These are phyloP conservation scores for Syncephalastrum sp. DNA, from an alignment of 371 early-diverging fungal species.

Conservation along the genomic window DNA sequence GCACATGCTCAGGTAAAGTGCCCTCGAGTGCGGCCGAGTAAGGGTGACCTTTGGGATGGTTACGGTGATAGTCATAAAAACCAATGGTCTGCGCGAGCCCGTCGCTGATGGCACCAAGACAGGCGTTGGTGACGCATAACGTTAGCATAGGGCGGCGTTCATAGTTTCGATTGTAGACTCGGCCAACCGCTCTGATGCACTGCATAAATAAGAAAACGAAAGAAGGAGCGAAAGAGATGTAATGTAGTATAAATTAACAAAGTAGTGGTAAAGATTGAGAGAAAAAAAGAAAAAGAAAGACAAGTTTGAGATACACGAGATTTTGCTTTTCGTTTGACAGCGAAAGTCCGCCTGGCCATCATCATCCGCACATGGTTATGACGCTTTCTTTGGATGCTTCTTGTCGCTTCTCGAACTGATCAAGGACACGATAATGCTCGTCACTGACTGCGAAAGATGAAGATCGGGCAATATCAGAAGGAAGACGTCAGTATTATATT, in stretches of 20 bases:
- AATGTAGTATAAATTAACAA: background rate
- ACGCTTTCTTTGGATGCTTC: no score
- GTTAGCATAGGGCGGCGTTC: slow-evolving; percentile 65
- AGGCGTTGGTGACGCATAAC: slow-evolving; percentile 68
- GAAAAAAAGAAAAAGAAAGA: no score
- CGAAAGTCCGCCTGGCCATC: no score
- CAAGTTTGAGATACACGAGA: no score
- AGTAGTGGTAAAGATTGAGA: background rate
- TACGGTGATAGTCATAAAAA: slow-evolving; percentile 22
- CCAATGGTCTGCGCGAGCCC: slow-evolving; percentile 64
- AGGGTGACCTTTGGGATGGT: slow-evolving; percentile 11
- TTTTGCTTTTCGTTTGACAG: no score
- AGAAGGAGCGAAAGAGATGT: slow-evolving; percentile 9
- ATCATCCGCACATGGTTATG: no score
- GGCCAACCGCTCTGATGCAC: slow-evolving; percentile 25
- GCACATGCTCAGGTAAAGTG: slow-evolving; percentile 13
- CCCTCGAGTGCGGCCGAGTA: slow-evolving; percentile 16
- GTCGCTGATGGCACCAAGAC: slow-evolving; percentile 70
- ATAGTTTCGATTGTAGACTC: slow-evolving; percentile 48
- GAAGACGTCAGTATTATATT: background rate
- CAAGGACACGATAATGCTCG: slow-evolving; percentile 2
- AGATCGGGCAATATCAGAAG: no score
- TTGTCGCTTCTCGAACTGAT: background rate
- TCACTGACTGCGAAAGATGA: slow-evolving; percentile 1
- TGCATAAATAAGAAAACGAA: slow-evolving; percentile 18